Conservation (phyloP, 345 rosid genomes). For the Luvunga scandens region DNA sequence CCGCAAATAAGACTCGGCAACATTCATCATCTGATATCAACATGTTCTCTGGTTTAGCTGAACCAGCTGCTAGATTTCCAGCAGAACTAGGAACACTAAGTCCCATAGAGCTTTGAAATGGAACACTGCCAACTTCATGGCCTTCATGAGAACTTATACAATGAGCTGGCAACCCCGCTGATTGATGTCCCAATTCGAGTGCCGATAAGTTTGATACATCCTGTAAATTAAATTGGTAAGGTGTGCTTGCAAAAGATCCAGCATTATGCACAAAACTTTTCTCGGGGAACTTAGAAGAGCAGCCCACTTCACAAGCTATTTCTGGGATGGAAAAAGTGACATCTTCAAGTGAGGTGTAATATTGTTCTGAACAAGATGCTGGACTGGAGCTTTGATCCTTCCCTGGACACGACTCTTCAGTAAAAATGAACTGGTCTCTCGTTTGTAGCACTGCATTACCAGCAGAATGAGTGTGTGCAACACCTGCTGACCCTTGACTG, state of each 20-base stretch:
- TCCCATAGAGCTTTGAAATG: constrained; percentile 48
- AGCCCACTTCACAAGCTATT: constrained; percentile 51
- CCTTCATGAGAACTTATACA: constrained; percentile 36
- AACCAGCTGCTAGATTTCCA: constrained; percentile 33
- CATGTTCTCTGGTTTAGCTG: constrained; percentile 45
- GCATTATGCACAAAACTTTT: constrained; percentile 38
- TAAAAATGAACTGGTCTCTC: constrained; percentile 43
- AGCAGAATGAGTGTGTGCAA: constrained; percentile 63
- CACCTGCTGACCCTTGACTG: constrained; percentile 68
- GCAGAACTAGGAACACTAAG: constrained; percentile 41
- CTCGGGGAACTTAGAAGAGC: constrained; percentile 46
- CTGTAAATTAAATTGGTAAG: constrained; percentile 47
- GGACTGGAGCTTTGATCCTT: constrained; percentile 61
- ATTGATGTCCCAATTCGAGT: constrained; percentile 44
- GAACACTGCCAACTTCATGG: constrained; percentile 36
- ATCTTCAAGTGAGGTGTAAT: constrained; percentile 52
- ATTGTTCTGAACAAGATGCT: constrained; percentile 56
- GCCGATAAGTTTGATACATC: constrained; percentile 44
- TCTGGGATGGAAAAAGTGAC: constrained; percentile 51
- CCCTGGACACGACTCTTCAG: constrained; percentile 42
- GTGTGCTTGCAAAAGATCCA: constrained; percentile 34
- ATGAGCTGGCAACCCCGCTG: constrained; percentile 46
- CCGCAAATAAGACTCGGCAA: constrained; percentile 72
- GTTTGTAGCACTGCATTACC: constrained; percentile 38
- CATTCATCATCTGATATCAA: constrained; percentile 87